Conservation (phyloP, 2,329 filamentous ascomycete genomes). For the Talaromyces albobiverticillius region DNA sequence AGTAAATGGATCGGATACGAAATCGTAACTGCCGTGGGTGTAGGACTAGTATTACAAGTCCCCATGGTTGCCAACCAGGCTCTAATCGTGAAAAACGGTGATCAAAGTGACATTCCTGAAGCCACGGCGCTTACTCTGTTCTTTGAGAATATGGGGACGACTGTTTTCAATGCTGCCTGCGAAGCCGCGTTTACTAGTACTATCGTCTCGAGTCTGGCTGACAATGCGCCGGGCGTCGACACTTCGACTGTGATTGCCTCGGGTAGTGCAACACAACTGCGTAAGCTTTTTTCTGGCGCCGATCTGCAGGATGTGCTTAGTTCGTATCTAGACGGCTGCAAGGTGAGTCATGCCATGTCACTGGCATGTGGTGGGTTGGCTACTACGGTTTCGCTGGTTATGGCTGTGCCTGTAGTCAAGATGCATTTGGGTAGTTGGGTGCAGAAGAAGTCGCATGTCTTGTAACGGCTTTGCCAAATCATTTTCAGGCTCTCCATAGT, state of each 20-base stretch:
- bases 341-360: constrained; percentile 8
- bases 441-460: not conserved
- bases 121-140: constrained; percentile 8
- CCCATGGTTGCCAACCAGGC: constrained; percentile 12
- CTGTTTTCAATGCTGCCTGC: constrained; percentile 4
- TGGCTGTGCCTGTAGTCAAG: constrained; percentile 7
- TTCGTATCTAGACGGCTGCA: constrained; percentile 12
- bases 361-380: constrained; percentile 4
- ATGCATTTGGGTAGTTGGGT: too few species aligned
- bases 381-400: constrained; percentile 5
- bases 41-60: constrained; percentile 7
- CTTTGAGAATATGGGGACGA: constrained; percentile 14
- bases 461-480: not conserved
- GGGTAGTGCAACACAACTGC: constrained; percentile 7
- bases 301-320: constrained; percentile 6
- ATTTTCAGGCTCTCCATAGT: too few species aligned
- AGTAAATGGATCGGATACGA: constrained; percentile 25
- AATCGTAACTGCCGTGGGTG: constrained; percentile 16
- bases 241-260: constrained; percentile 1
- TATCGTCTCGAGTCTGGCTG: constrained; percentile 4
- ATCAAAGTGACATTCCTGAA: constrained; percentile 5
- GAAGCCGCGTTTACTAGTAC: constrained; percentile 10
- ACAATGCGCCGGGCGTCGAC: not conserved
- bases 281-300: not conserved
- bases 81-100: not conserved